A percentile compares a stretch with the other conserved stretches of the same genome.
Evolutionary conservation across 441 rosid genomes (phyloP).

Genomic region (Brassica balearica): DNA sequence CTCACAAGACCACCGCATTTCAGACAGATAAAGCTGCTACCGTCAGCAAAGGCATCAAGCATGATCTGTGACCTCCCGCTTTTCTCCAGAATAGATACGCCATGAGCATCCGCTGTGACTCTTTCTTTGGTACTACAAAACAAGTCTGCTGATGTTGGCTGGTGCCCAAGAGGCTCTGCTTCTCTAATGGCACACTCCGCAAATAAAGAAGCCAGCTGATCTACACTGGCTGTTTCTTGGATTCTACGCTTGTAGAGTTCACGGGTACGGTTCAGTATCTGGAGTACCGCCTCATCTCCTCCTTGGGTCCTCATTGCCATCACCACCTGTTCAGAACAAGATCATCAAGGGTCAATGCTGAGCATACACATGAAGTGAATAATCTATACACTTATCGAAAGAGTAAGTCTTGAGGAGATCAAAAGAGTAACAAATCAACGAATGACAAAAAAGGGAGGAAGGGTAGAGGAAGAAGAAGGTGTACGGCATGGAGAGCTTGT

Average conservation of each 20-base stretch:
- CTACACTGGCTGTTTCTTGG: constrained; percentile 63
- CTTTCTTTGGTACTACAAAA: constrained; percentile 36
- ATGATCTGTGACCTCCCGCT: constrained; percentile 81
- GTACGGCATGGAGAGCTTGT: constrained; percentile 95
- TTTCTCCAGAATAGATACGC: constrained; percentile 76
- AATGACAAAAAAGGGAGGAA: not conserved
- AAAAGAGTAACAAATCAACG: not conserved
- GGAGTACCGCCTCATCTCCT: constrained; percentile 83
- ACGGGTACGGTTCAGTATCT: constrained; percentile 73
- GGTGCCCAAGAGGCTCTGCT: constrained; percentile 56
- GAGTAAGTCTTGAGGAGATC: too few relatives aligned
- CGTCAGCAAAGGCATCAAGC: constrained; percentile 87
- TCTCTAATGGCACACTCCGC: constrained; percentile 94
- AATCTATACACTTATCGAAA: not conserved
- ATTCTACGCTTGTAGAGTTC: constrained; percentile 64
- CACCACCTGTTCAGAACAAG: constrained; percentile 67
- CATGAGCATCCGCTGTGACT: constrained; percentile 48
- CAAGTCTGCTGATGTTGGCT: constrained; percentile 32
- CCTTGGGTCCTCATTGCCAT: constrained; percentile 77
- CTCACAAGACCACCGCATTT: constrained; percentile 96
- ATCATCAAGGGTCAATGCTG: not conserved
- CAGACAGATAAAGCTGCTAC: constrained; percentile 92
- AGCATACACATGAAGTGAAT: not conserved
- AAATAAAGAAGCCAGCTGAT: constrained; percentile 89
- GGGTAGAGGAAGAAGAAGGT: not conserved